Evolutionary conservation across 2,329 filamentous ascomycete species (phyloP).

Genomic region (Penicillium sp.): DNA sequence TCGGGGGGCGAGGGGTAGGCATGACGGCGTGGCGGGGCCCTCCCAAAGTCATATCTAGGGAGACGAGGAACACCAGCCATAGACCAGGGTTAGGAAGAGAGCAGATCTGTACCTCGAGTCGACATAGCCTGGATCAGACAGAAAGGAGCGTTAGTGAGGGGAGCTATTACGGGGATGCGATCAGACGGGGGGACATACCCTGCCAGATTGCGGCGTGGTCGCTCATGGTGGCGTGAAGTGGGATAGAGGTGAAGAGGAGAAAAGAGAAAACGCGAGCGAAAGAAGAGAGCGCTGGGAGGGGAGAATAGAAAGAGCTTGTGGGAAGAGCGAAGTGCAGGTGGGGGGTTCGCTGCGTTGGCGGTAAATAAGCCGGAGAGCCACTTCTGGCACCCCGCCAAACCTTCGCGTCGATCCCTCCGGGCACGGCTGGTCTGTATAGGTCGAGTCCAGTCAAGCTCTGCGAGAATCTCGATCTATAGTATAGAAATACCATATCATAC

Average conservation of each 20-base stretch:
- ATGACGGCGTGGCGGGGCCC: too few relatives aligned
- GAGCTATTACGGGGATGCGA: neutral
- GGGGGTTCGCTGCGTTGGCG: conserved; percentile 23
- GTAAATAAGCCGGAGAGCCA: too few relatives aligned
- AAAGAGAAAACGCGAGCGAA: conserved; percentile 13
- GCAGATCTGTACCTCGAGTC: conserved; percentile 56
- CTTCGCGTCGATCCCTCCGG: conserved; percentile 15
- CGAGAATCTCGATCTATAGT: too few relatives aligned
- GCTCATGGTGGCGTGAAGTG: conserved; percentile 25
- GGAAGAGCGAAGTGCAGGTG: conserved; percentile 18
- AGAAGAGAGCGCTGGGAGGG: conserved; percentile 10
- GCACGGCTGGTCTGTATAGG: conserved; percentile 4
- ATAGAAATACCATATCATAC: too few relatives aligned
- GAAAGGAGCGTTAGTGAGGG: conserved; percentile 18
- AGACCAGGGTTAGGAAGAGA: conserved; percentile 1
- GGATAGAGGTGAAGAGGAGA: conserved; percentile 7
- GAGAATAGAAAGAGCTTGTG: conserved; percentile 19
- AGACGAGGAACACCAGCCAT: conserved; percentile 1
- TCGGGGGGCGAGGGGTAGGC: conserved; percentile 9
- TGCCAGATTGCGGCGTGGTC: conserved; percentile 39
- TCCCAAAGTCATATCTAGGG: too few relatives aligned
- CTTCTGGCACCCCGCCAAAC: conserved; percentile 13
- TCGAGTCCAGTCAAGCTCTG: too few relatives aligned
- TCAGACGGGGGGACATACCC: conserved; percentile 24
- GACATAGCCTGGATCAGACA: conserved; percentile 53